Conservation (phyloP, 805 yeast genomes). For the Saturnispora galanensis region DNA sequence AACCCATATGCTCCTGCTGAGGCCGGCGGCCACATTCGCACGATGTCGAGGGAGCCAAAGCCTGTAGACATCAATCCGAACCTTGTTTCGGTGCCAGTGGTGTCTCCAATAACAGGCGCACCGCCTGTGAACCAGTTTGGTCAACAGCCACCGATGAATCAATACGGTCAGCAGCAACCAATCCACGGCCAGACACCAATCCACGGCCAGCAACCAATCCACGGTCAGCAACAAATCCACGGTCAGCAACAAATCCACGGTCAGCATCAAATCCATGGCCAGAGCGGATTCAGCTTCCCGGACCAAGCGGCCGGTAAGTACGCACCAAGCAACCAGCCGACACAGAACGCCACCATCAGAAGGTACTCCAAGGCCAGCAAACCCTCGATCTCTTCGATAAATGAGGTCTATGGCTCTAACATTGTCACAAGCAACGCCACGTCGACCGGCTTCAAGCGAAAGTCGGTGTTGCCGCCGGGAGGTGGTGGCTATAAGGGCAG, state of each 20-base stretch:
- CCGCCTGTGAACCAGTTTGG: conserved; percentile 1
- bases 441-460: conserved; percentile 7
- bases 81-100: conserved; percentile 23
- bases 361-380: conserved; percentile 4
- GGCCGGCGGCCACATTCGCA: conserved; percentile 24
- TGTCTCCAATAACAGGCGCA: conserved; percentile 12
- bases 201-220: neutral
- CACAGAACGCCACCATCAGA: neutral
- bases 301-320: neutral
- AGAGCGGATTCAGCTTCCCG: neutral
- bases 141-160: neutral
- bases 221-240: neutral
- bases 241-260: neutral
- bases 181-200: too few relatives aligned
- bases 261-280: neutral
- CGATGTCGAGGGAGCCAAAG: conserved; percentile 15
- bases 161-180: neutral
- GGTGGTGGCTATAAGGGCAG: conserved; percentile 2
- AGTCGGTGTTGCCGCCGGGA: conserved; percentile 10
- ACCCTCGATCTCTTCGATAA: conserved; percentile 11
- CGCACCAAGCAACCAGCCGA: neutral
- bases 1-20: conserved; percentile 27
- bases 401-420: conserved; percentile 14
- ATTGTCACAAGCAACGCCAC: conserved; percentile 11
- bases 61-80: conserved; percentile 19